Percentiles rank a stretch among this genome's conserved stretches.
phyloP scores from a whole-genome alignment of 257 asterid species.

The Fraxinus pennsylvanica region DNA sequence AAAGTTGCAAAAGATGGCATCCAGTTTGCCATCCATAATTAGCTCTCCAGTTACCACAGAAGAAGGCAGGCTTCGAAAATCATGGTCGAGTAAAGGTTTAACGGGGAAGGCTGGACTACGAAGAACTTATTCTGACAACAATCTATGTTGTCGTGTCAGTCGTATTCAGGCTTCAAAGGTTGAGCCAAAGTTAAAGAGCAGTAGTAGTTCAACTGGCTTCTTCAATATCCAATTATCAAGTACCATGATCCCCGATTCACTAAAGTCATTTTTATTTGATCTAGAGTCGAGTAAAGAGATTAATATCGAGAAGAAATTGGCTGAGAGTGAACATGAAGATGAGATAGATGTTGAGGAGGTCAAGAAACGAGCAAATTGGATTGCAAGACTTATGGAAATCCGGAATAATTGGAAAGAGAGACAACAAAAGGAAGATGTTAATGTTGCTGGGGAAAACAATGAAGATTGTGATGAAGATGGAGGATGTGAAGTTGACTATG shows the following conservation, averaged over 20 bases:
- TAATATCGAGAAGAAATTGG: constrained; percentile 19
- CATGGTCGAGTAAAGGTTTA: constrained; percentile 34
- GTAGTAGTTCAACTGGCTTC: constrained; percentile 45
- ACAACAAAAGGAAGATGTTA: constrained; percentile 31
- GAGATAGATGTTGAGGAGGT: constrained; percentile 29
- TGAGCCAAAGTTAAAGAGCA: constrained; percentile 43
- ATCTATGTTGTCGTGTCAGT: constrained; percentile 32
- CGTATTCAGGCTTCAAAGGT: constrained; percentile 39
- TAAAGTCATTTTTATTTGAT: constrained; percentile 49
- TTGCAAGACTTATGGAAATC: constrained; percentile 63
- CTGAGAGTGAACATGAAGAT: constrained; percentile 23
- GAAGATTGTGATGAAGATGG: constrained; percentile 39
- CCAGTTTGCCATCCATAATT: constrained; percentile 30
- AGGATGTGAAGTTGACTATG: constrained; percentile 60
- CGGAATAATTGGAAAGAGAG: constrained; percentile 56
- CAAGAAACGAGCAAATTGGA: constrained; percentile 62
- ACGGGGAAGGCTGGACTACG: constrained; percentile 22
- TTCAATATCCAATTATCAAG: constrained; percentile 52
- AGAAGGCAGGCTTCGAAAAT: constrained; percentile 36
- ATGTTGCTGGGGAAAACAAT: constrained; percentile 19
- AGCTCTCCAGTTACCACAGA: constrained; percentile 35
- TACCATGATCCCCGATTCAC: constrained; percentile 47
- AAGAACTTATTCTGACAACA: constrained; percentile 51
- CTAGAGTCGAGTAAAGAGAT: constrained; percentile 36
- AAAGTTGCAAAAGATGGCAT: constrained; percentile 41